phyloP scores from a whole-genome alignment of 208 protist genomes.

The Acanthamoeba divionensis region DNA sequence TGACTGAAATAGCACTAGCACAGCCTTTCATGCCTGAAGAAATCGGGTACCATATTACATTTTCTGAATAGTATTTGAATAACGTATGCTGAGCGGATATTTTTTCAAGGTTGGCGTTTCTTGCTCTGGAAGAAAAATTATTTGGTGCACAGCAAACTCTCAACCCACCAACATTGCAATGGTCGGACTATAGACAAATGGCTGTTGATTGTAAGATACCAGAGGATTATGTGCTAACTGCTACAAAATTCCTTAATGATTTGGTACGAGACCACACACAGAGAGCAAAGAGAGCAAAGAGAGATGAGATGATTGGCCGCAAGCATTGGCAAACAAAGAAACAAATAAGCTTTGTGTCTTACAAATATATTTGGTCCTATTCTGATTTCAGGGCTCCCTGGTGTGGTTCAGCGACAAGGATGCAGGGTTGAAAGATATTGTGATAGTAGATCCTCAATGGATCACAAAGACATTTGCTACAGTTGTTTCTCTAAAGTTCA shows the following conservation, averaged over 20 bases:
- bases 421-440: not conserved
- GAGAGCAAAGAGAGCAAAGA: no score
- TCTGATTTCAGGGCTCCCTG: not conserved
- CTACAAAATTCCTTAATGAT: conserved; percentile 38
- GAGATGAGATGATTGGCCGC: no score
- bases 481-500: conserved; percentile 50
- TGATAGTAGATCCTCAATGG: conserved; percentile 50
- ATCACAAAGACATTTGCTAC: conserved; percentile 56
- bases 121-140: not conserved
- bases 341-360: no score
- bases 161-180: conserved; percentile 3
- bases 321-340: no score
- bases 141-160: not conserved
- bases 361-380: not conserved
- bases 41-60: not conserved
- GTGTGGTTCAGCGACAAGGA: conserved; percentile 49
- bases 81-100: no score
- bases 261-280: not conserved
- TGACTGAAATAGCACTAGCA: conserved; percentile 15
- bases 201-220: conserved; percentile 1
- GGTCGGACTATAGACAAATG: conserved; percentile 11
- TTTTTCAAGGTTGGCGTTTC: no score
- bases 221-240: not conserved
- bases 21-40: conserved; percentile 48
- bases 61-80: no score